Conservation (phyloP, 768 basidiomycete species). For the Cyathus striatus region DNA sequence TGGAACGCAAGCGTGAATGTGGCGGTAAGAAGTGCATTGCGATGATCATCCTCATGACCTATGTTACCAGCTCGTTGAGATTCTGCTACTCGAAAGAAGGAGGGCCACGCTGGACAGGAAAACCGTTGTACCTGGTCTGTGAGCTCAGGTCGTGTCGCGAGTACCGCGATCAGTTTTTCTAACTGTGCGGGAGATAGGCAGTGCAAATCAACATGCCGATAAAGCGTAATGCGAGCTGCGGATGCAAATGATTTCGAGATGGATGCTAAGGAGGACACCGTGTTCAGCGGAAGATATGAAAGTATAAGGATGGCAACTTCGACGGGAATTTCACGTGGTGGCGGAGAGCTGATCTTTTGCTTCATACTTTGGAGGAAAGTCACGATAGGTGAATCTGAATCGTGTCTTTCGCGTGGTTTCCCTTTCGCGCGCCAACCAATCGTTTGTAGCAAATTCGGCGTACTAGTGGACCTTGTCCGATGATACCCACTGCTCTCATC, state of each 20-base stretch:
- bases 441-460: conserved; percentile 29
- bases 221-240: conserved; percentile 27
- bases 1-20: conserved; percentile 39
- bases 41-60: too few relatives aligned
- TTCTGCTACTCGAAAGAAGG: conserved; percentile 23
- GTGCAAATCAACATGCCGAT: conserved; percentile 27
- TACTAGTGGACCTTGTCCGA: conserved; percentile 27
- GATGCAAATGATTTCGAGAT: conserved; percentile 27
- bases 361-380: not conserved
- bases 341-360: not conserved
- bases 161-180: conserved; percentile 27
- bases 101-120: conserved; percentile 37
- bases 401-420: conserved; percentile 10
- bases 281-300: conserved; percentile 23
- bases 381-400: conserved; percentile 5
- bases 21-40: conserved; percentile 27
- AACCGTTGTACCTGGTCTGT: conserved; percentile 34
- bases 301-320: conserved; percentile 29
- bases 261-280: conserved; percentile 20
- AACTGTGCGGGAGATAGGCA: conserved; percentile 20
- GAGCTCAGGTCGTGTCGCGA: conserved; percentile 33
- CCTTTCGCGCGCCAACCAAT: conserved; percentile 13
- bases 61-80: conserved; percentile 9
- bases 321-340: conserved; percentile 17
- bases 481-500: conserved; percentile 5